Conservation (phyloP, 2,329 filamentous ascomycete species). For the Talaromyces piceae region DNA sequence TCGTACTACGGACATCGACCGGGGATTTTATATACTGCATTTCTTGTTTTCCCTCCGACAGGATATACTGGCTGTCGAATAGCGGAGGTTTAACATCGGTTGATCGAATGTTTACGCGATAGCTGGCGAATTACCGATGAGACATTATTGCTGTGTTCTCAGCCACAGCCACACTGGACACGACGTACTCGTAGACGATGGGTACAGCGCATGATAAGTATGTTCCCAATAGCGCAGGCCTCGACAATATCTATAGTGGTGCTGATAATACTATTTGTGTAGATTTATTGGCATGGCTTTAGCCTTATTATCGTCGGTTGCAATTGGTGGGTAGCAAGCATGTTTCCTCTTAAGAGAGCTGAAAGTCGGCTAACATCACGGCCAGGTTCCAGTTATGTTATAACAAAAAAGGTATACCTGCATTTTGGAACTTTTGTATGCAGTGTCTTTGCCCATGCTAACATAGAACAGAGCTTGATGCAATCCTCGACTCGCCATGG, state of each 20-base stretch:
- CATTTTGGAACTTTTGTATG: not conserved
- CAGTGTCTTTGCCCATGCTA: not conserved
- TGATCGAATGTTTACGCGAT: not conserved
- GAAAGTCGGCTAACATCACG: not conserved
- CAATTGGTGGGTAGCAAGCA: slow-evolving; percentile 4
- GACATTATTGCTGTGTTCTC: not conserved
- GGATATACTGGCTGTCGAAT: not conserved
- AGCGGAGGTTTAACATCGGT: not conserved
- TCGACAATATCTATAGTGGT: not conserved
- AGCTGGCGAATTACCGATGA: not conserved
- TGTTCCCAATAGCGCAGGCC: not conserved
- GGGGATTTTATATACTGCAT: not conserved
- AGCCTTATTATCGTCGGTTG: slow-evolving; percentile 9
- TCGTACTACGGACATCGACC: no score
- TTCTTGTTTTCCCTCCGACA: no score
- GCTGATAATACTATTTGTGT: not conserved
- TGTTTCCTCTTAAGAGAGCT: not conserved
- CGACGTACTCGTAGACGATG: slow-evolving; percentile 1
- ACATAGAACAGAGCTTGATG: slow-evolving; percentile 4
- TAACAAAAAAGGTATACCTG: slow-evolving; percentile 7
- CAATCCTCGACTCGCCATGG: slow-evolving; percentile 9
- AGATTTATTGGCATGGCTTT: slow-evolving; percentile 11
- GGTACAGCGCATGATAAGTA: slow-evolving; percentile 9
- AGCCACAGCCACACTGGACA: not conserved
- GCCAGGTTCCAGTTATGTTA: slow-evolving; percentile 10